Evolutionary conservation across 192 early-diverging fungal genomes (phyloP).

Genomic region (Rhizophagus clarus): DNA sequence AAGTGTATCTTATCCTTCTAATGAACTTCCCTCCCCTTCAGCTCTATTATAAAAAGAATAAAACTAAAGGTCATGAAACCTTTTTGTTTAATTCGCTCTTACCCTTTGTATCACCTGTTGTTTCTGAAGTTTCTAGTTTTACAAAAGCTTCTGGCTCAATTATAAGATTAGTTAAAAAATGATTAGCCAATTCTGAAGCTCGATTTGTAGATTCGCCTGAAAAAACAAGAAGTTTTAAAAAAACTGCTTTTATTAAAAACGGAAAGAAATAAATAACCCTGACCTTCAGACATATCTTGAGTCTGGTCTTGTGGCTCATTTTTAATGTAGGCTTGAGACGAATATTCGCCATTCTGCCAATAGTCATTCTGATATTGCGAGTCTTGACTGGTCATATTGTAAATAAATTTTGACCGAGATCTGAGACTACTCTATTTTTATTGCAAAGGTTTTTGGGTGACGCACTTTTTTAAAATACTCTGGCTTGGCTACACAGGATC

Average conservation of each 20-base stretch:
- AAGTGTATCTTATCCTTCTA: background rate
- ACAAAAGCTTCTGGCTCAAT: background rate
- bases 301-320: background rate
- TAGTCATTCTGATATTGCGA: slow-evolving; percentile 2
- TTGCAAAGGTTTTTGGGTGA: too few relatives aligned
- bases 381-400: background rate
- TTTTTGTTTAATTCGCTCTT: background rate
- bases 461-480: too few relatives aligned
- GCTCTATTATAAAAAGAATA: background rate
- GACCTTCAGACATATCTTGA: background rate
- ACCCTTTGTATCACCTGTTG: background rate
- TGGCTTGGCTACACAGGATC: too few relatives aligned
- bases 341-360: slow-evolving; percentile 5
- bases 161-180: slow-evolving; percentile 13
- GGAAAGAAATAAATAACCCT: background rate
- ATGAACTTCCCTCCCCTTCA: background rate
- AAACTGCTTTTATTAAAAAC: background rate
- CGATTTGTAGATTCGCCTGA: background rate
- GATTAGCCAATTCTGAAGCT: slow-evolving; percentile 11
- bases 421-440: background rate
- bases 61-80: background rate
- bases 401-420: background rate
- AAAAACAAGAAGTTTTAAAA: background rate
- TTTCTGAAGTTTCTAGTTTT: background rate
- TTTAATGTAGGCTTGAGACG: background rate